Evolutionary conservation across 192 early-diverging fungal species (phyloP), one percentile per base, ranked within the genome.

Genomic region (Coemansia umbellata): DNA sequence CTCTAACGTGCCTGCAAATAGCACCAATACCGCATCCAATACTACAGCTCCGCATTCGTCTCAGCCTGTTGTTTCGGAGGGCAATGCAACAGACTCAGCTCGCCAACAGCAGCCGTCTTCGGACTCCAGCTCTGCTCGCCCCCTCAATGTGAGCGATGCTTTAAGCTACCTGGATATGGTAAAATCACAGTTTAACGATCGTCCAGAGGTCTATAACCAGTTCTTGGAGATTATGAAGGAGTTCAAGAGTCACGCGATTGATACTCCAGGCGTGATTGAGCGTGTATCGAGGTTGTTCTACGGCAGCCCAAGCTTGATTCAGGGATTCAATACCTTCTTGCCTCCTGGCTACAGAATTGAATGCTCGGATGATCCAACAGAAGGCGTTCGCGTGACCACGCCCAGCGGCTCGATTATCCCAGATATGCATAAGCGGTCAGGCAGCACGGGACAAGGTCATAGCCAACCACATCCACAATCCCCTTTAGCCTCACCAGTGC

Each of bases 201-300:
- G 91, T 8, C 93, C 94, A 3, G 92, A 96, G 44, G 93, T 98
- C 5, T 99, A 99, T 77, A 98, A 96, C 63, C 82, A 85, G 47
- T 99, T 99, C 71, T 53, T 99, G 65, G 95, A 97, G 67, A 98
- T 98, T 31, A 99, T 99, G 97, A 97, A 97, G 80, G 97, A 99
- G 66, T 99, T 99, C 63, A 98, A 98, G 73, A 89, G 90, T 58
- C 93, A 96, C 64, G 81, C 73, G 3, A 93, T 99, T 50, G 93
- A 97, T 56, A 99, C 97, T 2, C 94, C 95, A 1, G 94, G 91
- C 21, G 97, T 99, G 6, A 99, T 99, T 72, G 84, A 91, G 17
- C 89, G 97, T 28, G 97, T 99, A 5, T 98, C 97, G 31, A 86
- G 78, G n/a, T 76, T 99, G 32, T 99, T 99, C 62, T 81, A 89